A percentile compares a stretch with the other conserved stretches of the same genome.
Evolutionary conservation across 2,329 filamentous ascomycete species (phyloP).

Genomic region (Pseudocercospora macadamiae): DNA sequence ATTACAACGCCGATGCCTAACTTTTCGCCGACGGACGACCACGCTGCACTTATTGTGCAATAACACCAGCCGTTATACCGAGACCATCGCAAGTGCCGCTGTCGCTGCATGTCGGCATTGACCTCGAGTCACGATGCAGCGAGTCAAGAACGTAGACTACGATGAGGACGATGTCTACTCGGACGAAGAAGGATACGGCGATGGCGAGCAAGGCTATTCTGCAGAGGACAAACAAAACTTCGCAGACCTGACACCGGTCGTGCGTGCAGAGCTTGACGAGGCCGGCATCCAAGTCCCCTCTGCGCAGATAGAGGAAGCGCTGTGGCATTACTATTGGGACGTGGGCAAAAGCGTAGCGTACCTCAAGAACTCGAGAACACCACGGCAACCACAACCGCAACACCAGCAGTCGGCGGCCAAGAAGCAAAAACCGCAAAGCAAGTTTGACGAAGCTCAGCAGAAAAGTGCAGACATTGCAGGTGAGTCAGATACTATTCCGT

Average conservation of each 20-base stretch:
- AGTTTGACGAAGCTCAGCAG: conserved; percentile 52
- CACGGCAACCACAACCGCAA: conserved; percentile 31
- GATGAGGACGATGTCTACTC: conserved; percentile 57
- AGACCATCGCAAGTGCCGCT: background rate
- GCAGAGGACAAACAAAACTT: conserved; percentile 44
- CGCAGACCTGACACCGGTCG: conserved; percentile 36
- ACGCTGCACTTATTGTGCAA: too few relatives aligned
- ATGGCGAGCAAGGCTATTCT: conserved; percentile 36
- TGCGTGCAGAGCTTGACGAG: conserved; percentile 39
- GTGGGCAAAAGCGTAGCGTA: conserved; percentile 82
- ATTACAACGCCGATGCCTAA: background rate
- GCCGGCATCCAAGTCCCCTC: conserved; percentile 56
- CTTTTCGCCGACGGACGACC: background rate
- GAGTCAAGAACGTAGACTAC: conserved; percentile 52
- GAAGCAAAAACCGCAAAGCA: conserved; percentile 46
- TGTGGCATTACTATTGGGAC: conserved; percentile 98
- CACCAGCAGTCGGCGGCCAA: conserved; percentile 37
- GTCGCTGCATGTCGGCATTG: background rate
- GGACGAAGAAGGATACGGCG: conserved; percentile 48
- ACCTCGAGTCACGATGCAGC: conserved; percentile 38
- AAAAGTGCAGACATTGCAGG: conserved; percentile 48
- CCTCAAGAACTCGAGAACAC: conserved; percentile 56
- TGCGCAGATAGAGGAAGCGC: conserved; percentile 79
- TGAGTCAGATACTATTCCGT: conserved; percentile 42
- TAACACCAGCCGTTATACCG: too few relatives aligned